Base-by-base conservation (phyloP, 495 filamentous ascomycete species). In the Penicillium soppii region DNA sequence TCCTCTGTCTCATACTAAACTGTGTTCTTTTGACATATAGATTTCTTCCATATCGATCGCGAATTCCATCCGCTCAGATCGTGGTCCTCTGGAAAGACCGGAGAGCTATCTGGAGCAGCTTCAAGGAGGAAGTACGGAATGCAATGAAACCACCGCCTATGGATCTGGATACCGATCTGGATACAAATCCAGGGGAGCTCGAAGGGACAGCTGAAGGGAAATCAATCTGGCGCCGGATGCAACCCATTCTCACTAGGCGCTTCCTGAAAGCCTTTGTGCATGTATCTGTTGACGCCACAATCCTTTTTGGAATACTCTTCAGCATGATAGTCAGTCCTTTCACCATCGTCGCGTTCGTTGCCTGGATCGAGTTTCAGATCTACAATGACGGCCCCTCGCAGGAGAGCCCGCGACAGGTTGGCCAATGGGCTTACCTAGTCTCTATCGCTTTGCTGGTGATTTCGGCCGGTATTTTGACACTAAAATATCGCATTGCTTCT, bases 251-350 rank as follows among this genome's bases (percentile, higher is more conserved):
- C 27, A 56, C 43, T 6, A 7, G 51, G 3, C 48, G 38, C 5
- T 54, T 57, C 16, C 19, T 57, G 2, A 57, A 48, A 6, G 47
- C 47, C 0, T 56, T 56, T 20, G 5, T 62, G 3, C 58, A 54
- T 7, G 42, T 60, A 0, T 1, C 56, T 2, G 37, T 50, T 0
- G 68, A 69, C 15, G 16, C 58, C 12, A 37, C 22, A 0, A 63
- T 67, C 13, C 51, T 71, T 0, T 52, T 58, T 8, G 59, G 61
- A 0, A 33, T 69, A 0, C 1, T 64, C 0, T 66, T 71, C 19
- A 71, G 68, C 38, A 65, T 71, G 56, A 57, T 71, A 12, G 47
- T 64, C 32, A 71, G 68, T n/a, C 66, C 66, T 0, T 47, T 71
- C 1, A 69, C 68, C 0, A 62, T 62, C 2, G 52, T 69, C 10